Conservation (phyloP, 2,329 filamentous ascomycete genomes). For the Rugonectria rugulosa region DNA sequence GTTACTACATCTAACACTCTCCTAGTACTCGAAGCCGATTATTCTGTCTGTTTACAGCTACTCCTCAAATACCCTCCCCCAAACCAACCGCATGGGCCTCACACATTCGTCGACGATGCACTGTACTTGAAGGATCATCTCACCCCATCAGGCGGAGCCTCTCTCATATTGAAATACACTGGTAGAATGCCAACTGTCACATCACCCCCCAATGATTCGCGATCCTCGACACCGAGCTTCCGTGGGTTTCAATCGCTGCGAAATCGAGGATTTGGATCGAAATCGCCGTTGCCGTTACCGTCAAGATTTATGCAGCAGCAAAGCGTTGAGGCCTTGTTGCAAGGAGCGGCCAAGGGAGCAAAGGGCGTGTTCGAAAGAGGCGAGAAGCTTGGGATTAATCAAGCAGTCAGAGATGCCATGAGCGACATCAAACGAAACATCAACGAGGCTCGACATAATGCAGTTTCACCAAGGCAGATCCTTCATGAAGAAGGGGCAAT, state of each 20-base stretch:
- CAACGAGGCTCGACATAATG: conserved; percentile 61
- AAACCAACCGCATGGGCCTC: conserved; percentile 67
- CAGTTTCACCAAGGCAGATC: conserved; percentile 47
- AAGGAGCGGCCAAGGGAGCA: conserved; percentile 79
- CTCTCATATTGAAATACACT: conserved; percentile 76
- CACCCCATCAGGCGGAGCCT: conserved; percentile 65
- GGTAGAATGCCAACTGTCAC: conserved; percentile 55
- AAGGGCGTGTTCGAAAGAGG: conserved; percentile 76
- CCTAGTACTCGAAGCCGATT: conserved; percentile 83
- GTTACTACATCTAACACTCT: conserved; percentile 33
- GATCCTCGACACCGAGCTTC: conserved; percentile 47
- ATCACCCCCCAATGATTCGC: conserved; percentile 34
- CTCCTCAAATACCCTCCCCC: conserved; percentile 84
- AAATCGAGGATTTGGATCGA: conserved; percentile 49
- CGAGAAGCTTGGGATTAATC: conserved; percentile 81
- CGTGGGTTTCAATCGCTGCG: conserved; percentile 47
- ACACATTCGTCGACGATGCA: conserved; percentile 87
- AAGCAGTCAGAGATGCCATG: conserved; percentile 81
- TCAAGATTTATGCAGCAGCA: conserved; percentile 63
- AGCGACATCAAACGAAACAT: conserved; percentile 82
- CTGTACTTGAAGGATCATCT: conserved; percentile 75
- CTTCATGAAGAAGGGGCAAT: conserved; percentile 45
- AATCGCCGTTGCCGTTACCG: conserved; percentile 56
- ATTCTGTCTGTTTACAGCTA: conserved; percentile 82
- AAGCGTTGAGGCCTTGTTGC: conserved; percentile 74